Percentiles rank a stretch among this genome's conserved stretches.
Evolutionary conservation across 1,284 basidiomycete genomes (phyloP).

Genomic region (Sporisorium exsertum): DNA sequence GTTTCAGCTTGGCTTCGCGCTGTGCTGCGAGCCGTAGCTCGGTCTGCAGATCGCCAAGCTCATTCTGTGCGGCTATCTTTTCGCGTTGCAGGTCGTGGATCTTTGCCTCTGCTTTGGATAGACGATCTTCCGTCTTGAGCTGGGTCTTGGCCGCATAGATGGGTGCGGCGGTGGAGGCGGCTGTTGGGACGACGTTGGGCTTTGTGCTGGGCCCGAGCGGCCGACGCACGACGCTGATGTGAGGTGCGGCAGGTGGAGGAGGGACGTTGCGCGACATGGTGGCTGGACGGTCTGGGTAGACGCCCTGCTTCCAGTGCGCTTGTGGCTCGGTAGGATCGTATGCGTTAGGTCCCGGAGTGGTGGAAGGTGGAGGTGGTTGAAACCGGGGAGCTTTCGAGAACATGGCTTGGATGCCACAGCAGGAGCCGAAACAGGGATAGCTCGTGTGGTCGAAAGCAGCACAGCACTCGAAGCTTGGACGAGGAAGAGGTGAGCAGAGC

Average conservation of each 20-base stretch:
- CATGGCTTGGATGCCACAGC: neutral
- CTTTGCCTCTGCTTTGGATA: slow-evolving; percentile 29
- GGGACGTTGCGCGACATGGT: slow-evolving; percentile 26
- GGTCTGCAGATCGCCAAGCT: slow-evolving; percentile 47
- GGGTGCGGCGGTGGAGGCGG: slow-evolving; percentile 9
- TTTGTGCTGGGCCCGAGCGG: slow-evolving; percentile 39
- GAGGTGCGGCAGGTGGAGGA: slow-evolving; percentile 9
- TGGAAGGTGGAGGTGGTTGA: slow-evolving; percentile 11
- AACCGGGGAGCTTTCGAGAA: slow-evolving; percentile 12
- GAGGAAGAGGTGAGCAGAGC: neutral
- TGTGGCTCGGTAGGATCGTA: slow-evolving; percentile 16
- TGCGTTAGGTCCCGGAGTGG: slow-evolving; percentile 13
- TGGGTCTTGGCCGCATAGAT: slow-evolving; percentile 20
- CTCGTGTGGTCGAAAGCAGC: neutral
- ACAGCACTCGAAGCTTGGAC: neutral
- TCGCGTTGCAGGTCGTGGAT: slow-evolving; percentile 39
- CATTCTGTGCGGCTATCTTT: slow-evolving; percentile 26
- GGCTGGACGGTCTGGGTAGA: slow-evolving; percentile 16
- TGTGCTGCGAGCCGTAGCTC: slow-evolving; percentile 47
- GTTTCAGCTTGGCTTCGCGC: slow-evolving; percentile 48
- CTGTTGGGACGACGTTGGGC: slow-evolving; percentile 23
- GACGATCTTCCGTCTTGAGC: slow-evolving; percentile 39
- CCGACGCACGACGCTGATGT: slow-evolving; percentile 29
- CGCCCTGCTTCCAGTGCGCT: slow-evolving; percentile 24
- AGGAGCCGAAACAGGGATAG: slow-evolving; percentile 3